Evolutionary conservation across 164 flowering plant genomes (phyloP), one percentile per base, ranked within the genome.

Genomic region (Taxillus chinensis): DNA sequence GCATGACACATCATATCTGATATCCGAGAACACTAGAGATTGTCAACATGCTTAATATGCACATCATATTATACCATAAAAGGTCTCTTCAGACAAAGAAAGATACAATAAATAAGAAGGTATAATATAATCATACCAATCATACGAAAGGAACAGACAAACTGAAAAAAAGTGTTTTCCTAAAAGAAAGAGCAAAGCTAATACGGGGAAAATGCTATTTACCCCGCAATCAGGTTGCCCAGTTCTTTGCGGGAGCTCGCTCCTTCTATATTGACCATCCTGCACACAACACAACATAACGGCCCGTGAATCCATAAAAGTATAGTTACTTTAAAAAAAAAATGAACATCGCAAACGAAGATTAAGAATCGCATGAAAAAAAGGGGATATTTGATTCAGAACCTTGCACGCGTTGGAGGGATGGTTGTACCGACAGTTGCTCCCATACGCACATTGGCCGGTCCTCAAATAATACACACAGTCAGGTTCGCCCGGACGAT

Each of bases 211-310:
- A 16, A 27, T 27, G 64, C 50, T 37, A 45, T 39, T 27, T 80
- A 86, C 92, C 89, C 77, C 87, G 73, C 92, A 89, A 62, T 89
- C 89, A 42, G 87, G 86, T 63, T 85, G 84, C 57, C 91, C 92
- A 73, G 49, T 79, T 82, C 96, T 85, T 70, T 85, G 84, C 1
- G 96, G 96, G 37, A 86, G 84, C 63, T 79, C 90, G 63, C 79
- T 90, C 60, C 73, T 82, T 66, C 66, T 75, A 46, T 67, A 64
- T 55, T 70, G 79, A 69, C 68, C 71, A 72, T 58, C 79, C 90
- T 89, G 71, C 50, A 49, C 60, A 16, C 39, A 65, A 69, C 39
- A 56, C 37, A 64, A 2, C 27, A 27, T 27, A 27, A 27, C 27
- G 27, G 27, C 61, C 52, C 10, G 39, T 40, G 12, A 51, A 43